Conservation (phyloP, 306 rosid species). For the Dicorynia guianensis region DNA sequence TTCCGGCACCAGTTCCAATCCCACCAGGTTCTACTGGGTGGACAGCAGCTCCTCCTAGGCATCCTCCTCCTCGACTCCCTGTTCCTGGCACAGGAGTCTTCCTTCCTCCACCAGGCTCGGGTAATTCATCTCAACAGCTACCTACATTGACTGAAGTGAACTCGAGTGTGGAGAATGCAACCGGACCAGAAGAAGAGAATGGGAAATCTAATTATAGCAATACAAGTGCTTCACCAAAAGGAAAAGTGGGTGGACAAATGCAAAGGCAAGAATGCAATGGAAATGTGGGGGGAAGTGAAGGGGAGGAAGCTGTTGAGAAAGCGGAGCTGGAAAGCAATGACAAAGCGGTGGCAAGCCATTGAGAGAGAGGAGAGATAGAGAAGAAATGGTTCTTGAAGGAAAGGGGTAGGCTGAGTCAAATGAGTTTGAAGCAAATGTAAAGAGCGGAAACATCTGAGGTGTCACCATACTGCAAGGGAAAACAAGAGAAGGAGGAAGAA, state of each 20-base stretch:
- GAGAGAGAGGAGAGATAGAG: slow-evolving; percentile 40
- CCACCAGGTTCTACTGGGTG: slow-evolving; percentile 74
- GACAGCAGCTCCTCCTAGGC: slow-evolving; percentile 78
- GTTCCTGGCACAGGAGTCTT: slow-evolving; percentile 95
- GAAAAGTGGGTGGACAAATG: slow-evolving; percentile 48
- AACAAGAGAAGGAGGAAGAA: slow-evolving; percentile 54
- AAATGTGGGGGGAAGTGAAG: slow-evolving; percentile 53
- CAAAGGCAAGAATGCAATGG: slow-evolving; percentile 75
- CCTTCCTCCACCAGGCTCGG: slow-evolving; percentile 91
- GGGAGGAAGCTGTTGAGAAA: slow-evolving; percentile 47
- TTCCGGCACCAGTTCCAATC: slow-evolving; percentile 70
- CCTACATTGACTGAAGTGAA: slow-evolving; percentile 54
- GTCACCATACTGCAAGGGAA: slow-evolving; percentile 52
- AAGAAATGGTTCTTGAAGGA: slow-evolving; percentile 32
- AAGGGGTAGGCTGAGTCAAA: slow-evolving; percentile 52
- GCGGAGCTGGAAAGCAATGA: slow-evolving; percentile 45
- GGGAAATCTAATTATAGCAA: slow-evolving; percentile 53
- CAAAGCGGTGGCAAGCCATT: slow-evolving; percentile 45
- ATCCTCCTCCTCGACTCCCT: slow-evolving; percentile 77
- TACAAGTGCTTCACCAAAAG: slow-evolving; percentile 53
- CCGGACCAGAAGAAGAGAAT: slow-evolving; percentile 56
- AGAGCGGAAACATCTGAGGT: slow-evolving; percentile 69
- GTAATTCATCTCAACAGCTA: slow-evolving; percentile 59
- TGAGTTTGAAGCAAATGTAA: slow-evolving; percentile 84
- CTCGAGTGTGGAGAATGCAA: slow-evolving; percentile 49